Base-by-base conservation (phyloP, 1,284 basidiomycete species). In the Fomitopsis betulina region DNA sequence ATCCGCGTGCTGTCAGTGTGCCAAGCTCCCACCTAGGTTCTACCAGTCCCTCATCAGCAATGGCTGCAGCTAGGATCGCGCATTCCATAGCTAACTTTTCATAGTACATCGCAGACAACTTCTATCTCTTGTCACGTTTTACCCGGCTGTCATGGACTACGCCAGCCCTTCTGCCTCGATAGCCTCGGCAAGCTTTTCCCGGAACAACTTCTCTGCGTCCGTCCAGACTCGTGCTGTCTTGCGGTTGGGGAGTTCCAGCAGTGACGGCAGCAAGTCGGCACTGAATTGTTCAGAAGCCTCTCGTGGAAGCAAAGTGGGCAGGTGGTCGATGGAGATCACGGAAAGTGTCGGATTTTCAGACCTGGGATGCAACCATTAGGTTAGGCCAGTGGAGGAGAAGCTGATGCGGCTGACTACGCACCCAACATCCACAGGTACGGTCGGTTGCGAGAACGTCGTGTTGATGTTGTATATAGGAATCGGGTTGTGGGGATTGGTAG, bases 201-300 rank as follows among this genome's bases (percentile, higher is more conserved):
- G 80, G 82, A 90, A 98, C 56, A 98, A 76, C 71, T 82, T 85
- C 76, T 98, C 91, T 1, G 96, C 96, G 60, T 96, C 89, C 27
- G 80, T 82, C 96, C 96, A 98, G 6, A 98, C 94, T 15, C 86
- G 81, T 33, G 89, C 88, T 0, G 71, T 80, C 58, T 79, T 67
- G 60, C 91, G 77, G 59, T 86, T 73, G 1, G 91, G 92, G 62
- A 96, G 83, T 70, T 91, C 81, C 39, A 95, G 74, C 61, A 98
- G 74, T 17, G 94, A 93, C 8, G 96, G 95, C 38, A 99, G 77
- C 35, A 99, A 80, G 75, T 98, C 95, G 19, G 76, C 71, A 68
- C 93, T 95, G 78, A 99, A 99, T 69, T 96, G 95, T 75, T 99
- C 96, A 1, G 94, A 96, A 5, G 96, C 91, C 75, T 99, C 97